A percentile compares a stretch with the other conserved stretches of the same genome.
phyloP scores from a whole-genome alignment of 2,329 filamentous ascomycete genomes.

The Huntiella abstrusa region DNA sequence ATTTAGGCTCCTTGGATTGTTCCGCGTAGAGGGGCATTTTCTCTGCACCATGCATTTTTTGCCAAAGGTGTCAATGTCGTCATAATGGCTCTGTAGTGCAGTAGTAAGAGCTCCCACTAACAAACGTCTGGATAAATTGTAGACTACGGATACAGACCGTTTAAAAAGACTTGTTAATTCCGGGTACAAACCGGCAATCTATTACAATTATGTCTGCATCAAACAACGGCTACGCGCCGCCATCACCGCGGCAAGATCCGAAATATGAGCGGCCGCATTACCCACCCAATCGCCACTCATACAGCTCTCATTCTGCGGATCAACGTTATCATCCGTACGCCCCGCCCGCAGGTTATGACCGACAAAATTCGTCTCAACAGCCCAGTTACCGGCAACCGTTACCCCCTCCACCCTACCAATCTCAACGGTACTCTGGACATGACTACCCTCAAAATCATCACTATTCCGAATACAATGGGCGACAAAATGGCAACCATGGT shows the following conservation, averaged over 20 bases:
- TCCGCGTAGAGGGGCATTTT: no score
- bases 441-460: background rate
- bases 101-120: no score
- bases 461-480: conserved; percentile 14
- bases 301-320: background rate
- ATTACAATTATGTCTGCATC: background rate
- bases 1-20: no score
- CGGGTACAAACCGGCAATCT: no score
- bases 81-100: no score
- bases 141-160: no score
- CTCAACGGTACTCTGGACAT: background rate
- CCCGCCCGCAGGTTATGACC: background rate
- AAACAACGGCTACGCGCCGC: background rate
- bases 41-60: no score
- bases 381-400: conserved; percentile 1
- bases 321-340: background rate
- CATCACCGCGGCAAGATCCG: background rate
- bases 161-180: no score
- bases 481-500: conserved; percentile 12
- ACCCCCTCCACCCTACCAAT: background rate
- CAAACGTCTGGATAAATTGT: no score
- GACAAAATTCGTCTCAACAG: background rate
- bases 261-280: background rate
- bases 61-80: no score
- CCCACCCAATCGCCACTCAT: background rate